Percentiles rank a stretch among this genome's conserved stretches.
Conservation (phyloP, 2,329 filamentous ascomycete species). For the Mycosphaerella sp. region DNA sequence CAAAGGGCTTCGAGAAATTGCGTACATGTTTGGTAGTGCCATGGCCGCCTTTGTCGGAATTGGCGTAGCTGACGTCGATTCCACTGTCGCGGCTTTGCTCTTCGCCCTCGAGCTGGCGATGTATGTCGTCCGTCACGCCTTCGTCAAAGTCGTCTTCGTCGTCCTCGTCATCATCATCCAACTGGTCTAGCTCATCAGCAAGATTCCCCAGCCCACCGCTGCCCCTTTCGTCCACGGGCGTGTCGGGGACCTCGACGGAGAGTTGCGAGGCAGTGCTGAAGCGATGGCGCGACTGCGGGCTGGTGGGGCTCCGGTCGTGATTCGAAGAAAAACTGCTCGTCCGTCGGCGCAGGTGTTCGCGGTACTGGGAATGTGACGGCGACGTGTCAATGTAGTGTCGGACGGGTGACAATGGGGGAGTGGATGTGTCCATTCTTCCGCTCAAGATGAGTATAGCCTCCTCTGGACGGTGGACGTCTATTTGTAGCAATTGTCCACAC, state of each 20-base stretch:
- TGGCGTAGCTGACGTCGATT: conserved; percentile 35
- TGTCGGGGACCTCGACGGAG: conserved; percentile 34
- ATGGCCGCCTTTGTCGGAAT: conserved; percentile 1
- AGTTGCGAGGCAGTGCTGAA: conserved; percentile 32
- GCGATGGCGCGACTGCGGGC: conserved; percentile 36
- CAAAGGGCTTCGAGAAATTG: conserved; percentile 33
- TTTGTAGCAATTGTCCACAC: too few relatives aligned
- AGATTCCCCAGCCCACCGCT: conserved; percentile 62
- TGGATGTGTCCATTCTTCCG: conserved; percentile 29
- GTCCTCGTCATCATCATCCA: conserved; percentile 59
- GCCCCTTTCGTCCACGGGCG: conserved; percentile 34
- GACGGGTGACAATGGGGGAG: conserved; percentile 40
- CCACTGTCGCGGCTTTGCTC: conserved; percentile 39
- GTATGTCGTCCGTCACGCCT: conserved; percentile 22
- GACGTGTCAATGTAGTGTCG: conserved; percentile 41
- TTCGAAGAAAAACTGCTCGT: conserved; percentile 40
- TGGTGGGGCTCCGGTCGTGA: conserved; percentile 41
- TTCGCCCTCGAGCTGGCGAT: conserved; percentile 12
- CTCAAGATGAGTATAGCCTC: too few relatives aligned
- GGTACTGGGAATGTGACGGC: conserved; percentile 28
- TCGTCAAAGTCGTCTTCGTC: conserved; percentile 31
- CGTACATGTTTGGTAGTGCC: conserved; percentile 16
- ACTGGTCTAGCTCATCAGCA: conserved; percentile 76
- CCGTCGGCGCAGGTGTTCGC: conserved; percentile 27
- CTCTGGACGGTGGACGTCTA: too few relatives aligned